Evolutionary conservation across 164 flowering plant genomes (phyloP), one percentile per base, ranked within the genome.

Genomic region (Nelumbo lutea): DNA sequence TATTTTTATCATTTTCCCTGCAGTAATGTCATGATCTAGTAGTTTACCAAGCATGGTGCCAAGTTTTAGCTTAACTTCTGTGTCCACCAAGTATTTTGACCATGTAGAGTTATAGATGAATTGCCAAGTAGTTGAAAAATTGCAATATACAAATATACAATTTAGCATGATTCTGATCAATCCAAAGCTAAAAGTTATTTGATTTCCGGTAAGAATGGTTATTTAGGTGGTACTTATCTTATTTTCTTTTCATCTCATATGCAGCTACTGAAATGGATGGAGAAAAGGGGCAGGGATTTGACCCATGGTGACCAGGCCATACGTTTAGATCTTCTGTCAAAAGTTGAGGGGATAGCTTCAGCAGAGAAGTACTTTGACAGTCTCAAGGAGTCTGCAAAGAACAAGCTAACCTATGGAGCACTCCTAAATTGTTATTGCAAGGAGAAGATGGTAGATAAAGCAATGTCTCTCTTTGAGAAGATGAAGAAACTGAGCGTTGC

Each of bases 191-290:
- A 9, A 27, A 1, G 2, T 51, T 51, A 3, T 53, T 9, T 53
- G 57, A 53, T 53, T 53, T 11, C 1, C 14, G n/a, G 2, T 53
- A n/a, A 44, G 45, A 42, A 60, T n/a, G 10, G 9, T 15, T 41
- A 9, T 60, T 60, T 42, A 42, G 14, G 6, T 39, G 62, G 44
- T 14, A 41, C 9, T 42, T 60, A 10, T 38, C 6, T 11, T n/a
- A 59, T 56, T 11, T 58, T 56, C 47, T 71, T 38, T 8, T 1
- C 67, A 64, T 38, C 15, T 74, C 45, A 64, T 51, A 44, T 75
- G 68, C 83, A 92, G 97, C 71, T 90, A 42, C 55, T 84, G 72
- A 91, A 88, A 40, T 92, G 96, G 97, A 87, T 92, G 92, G 86
- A 88, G 61, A 78, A 46, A 13, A 77, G 84, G 75, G 77, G 78